These are phyloP conservation scores for Cytospora chrysosperma DNA, from an alignment of 2,329 filamentous ascomycete genomes.

Conservation along the genomic window DNA sequence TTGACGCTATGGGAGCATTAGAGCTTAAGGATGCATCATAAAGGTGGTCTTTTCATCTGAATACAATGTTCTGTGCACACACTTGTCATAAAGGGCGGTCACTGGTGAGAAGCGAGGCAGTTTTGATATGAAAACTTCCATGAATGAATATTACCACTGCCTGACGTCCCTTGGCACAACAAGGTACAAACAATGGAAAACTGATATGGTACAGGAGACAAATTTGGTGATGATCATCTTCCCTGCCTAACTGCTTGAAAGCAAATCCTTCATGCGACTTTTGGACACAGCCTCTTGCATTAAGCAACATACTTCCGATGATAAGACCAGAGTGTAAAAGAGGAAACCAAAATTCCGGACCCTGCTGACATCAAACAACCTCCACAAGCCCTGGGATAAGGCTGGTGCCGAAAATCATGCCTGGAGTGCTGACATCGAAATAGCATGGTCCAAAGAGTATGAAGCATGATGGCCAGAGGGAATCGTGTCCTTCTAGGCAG, in stretches of 20 bases:
- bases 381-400: conserved; percentile 23
- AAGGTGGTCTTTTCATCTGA: background rate
- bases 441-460: conserved; percentile 17
- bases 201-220: conserved; percentile 25
- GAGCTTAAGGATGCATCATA: conserved; percentile 17
- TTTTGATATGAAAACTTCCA: conserved; percentile 22
- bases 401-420: conserved; percentile 25
- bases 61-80: background rate
- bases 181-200: conserved; percentile 24
- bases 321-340: conserved; percentile 25
- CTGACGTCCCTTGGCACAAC: conserved; percentile 20
- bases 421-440: conserved; percentile 22
- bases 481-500: conserved; percentile 33
- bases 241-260: conserved; percentile 24
- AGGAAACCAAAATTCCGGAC: conserved; percentile 23
- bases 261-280: conserved; percentile 20
- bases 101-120: background rate
- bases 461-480: conserved; percentile 29
- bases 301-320: conserved; percentile 24
- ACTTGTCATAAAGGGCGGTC: background rate
- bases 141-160: conserved; percentile 23
- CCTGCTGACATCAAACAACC: conserved; percentile 25
- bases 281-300: conserved; percentile 21
- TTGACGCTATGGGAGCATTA: conserved; percentile 26
- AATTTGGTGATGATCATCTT: conserved; percentile 21